Evolutionary conservation across 2,329 filamentous ascomycete species (phyloP).

Genomic region (Xylariaceae sp.): DNA sequence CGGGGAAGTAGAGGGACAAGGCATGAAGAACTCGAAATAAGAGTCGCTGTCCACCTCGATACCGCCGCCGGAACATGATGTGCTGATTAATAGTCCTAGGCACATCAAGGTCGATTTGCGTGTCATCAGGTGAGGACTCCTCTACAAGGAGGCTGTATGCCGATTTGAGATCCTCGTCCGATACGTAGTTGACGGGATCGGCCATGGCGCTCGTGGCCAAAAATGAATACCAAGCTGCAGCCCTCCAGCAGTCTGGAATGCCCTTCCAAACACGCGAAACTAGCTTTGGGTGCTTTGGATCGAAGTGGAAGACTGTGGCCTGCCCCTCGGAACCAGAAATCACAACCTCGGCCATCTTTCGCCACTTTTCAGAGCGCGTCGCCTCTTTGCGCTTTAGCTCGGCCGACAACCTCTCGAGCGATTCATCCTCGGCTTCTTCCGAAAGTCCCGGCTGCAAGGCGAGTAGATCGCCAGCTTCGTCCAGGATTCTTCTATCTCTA

Average conservation of each 20-base stretch:
- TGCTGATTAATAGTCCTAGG: conserved; percentile 91
- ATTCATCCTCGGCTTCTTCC: conserved; percentile 52
- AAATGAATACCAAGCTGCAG: conserved; percentile 92
- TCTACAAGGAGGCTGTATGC: conserved; percentile 69
- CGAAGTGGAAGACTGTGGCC: conserved; percentile 70
- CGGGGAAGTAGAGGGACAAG: conserved; percentile 83
- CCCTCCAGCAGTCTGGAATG: conserved; percentile 92
- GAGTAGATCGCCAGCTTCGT: conserved; percentile 64
- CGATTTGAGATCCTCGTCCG: conserved; percentile 66
- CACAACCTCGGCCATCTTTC: conserved; percentile 57
- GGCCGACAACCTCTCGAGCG: conserved; percentile 48
- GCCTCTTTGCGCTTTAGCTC: conserved; percentile 58
- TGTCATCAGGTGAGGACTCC: conserved; percentile 76
- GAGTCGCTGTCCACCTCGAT: conserved; percentile 84
- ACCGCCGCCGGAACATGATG: conserved; percentile 92
- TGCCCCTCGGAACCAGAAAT: conserved; percentile 47
- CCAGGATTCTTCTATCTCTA: conserved; percentile 54
- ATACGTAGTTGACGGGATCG: conserved; percentile 50
- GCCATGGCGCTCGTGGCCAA: conserved; percentile 69
- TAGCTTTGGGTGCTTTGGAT: conserved; percentile 74
- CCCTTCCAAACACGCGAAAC: conserved; percentile 95
- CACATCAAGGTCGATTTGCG: conserved; percentile 96
- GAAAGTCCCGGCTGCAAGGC: conserved; percentile 53
- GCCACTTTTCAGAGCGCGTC: conserved; percentile 61
- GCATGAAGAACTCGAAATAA: conserved; percentile 90